phyloP scores from a whole-genome alignment of 169 alveolate species.

The Eimeria acervulina region DNA sequence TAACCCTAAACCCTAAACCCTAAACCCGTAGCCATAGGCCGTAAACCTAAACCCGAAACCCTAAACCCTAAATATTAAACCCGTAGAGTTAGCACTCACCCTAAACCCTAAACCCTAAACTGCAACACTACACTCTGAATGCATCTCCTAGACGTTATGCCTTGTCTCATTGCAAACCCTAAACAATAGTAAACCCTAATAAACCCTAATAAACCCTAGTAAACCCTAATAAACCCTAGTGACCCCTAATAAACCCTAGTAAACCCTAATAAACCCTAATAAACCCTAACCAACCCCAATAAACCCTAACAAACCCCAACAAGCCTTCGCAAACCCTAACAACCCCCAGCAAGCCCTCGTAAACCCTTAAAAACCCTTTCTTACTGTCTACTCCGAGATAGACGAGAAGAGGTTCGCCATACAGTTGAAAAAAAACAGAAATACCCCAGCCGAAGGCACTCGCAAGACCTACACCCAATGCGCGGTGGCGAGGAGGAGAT shows the following conservation, averaged over 20 bases:
- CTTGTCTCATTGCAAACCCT: constrained; percentile 44
- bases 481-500: constrained; percentile 20
- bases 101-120: constrained; percentile 2
- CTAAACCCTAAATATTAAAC: constrained; percentile 32
- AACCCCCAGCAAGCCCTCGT: background rate
- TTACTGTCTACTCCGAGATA: background rate
- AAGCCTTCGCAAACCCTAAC: background rate
- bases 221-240: constrained; percentile 38
- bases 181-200: background rate
- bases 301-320: constrained; percentile 15
- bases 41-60: constrained; percentile 17
- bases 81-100: background rate
- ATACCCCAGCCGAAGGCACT: background rate
- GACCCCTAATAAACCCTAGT: too few relatives aligned
- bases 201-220: constrained; percentile 32
- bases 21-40: background rate
- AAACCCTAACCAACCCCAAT: background rate
- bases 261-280: background rate
- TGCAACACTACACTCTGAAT: background rate
- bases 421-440: background rate
- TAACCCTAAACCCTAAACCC: constrained; percentile 51
- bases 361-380: background rate
- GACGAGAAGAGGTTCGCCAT: background rate
- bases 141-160: constrained; percentile 2
- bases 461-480: constrained; percentile 3